Percentiles rank a stretch among this genome's conserved stretches.
Evolutionary conservation across 2,329 filamentous ascomycete species (phyloP).

Genomic region (Talaromyces piceae): DNA sequence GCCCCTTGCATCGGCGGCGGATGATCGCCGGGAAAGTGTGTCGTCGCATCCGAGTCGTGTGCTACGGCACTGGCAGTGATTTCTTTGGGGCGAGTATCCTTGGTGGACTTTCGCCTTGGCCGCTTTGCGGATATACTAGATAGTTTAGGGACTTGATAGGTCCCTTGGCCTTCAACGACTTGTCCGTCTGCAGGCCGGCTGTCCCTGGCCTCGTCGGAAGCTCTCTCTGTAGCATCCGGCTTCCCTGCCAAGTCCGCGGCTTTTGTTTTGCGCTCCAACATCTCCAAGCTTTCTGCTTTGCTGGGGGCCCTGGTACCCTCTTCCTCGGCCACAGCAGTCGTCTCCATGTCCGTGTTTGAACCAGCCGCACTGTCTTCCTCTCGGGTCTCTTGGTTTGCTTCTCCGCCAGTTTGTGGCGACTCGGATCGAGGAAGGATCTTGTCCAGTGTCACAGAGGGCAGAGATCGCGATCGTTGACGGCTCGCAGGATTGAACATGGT

Average conservation of each 20-base stretch:
- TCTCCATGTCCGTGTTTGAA: neutral
- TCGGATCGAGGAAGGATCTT: neutral
- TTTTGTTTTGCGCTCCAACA: too few relatives aligned
- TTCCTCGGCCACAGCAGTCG: neutral
- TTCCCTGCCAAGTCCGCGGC: too few relatives aligned
- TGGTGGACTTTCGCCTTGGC: slow-evolving; percentile 24
- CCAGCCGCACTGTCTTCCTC: neutral
- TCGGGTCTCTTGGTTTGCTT: neutral
- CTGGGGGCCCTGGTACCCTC: neutral
- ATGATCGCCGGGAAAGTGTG: slow-evolving; percentile 15
- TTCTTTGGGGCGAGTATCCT: slow-evolving; percentile 15
- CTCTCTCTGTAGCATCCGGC: neutral
- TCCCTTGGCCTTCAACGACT: slow-evolving; percentile 26
- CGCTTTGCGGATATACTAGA: slow-evolving; percentile 20
- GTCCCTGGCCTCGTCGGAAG: neutral
- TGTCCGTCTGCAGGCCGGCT: slow-evolving; percentile 11
- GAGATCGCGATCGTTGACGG: slow-evolving; percentile 41
- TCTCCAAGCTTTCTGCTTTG: neutral
- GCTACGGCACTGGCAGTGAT: slow-evolving; percentile 18
- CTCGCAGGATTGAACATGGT: slow-evolving; percentile 10
- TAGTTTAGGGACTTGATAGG: slow-evolving; percentile 22
- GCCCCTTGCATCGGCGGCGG: slow-evolving; percentile 22
- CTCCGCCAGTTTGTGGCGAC: neutral
- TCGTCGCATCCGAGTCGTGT: slow-evolving; percentile 15
- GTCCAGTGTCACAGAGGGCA: slow-evolving; percentile 33